Percentiles rank a stretch among this genome's conserved stretches.
phyloP scores from a whole-genome alignment of 1,284 basidiomycete species.

The Ustilago trichophora region DNA sequence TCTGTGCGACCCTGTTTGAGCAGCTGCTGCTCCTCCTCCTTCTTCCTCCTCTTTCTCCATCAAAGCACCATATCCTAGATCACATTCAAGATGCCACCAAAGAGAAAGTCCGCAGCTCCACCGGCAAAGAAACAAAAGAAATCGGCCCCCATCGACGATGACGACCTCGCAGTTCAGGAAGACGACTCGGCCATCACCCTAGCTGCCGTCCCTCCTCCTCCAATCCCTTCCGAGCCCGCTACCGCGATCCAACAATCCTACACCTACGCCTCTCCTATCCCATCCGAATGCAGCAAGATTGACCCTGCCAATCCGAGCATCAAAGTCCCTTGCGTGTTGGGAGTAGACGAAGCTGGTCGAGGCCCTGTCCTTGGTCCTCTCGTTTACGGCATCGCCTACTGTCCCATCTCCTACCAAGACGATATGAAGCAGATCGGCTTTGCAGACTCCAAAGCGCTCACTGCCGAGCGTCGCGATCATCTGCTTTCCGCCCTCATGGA shows the following conservation, averaged over 20 bases:
- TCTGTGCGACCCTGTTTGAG: too few relatives aligned
- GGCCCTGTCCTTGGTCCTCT: constrained; percentile 91
- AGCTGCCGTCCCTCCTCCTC: constrained; percentile 17
- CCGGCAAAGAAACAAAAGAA: constrained; percentile 8
- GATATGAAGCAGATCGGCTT: constrained; percentile 82
- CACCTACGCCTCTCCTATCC: constrained; percentile 37
- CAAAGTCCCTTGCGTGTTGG: constrained; percentile 70
- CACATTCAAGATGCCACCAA: constrained; percentile 15
- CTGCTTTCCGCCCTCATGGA: constrained; percentile 63
- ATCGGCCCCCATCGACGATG: neutral
- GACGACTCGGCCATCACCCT: constrained; percentile 1
- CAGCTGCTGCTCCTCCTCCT: too few relatives aligned
- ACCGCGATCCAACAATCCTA: constrained; percentile 34
- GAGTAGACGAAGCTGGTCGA: constrained; percentile 95
- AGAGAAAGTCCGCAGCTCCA: constrained; percentile 9
- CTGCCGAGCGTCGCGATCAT: constrained; percentile 69
- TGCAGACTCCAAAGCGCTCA: constrained; percentile 93
- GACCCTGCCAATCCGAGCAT: constrained; percentile 18
- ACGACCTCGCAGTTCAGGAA: constrained; percentile 2
- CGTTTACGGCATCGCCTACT: constrained; percentile 95
- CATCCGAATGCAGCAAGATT: constrained; percentile 25
- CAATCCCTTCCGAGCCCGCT: constrained; percentile 40
- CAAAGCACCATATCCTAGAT: too few relatives aligned
- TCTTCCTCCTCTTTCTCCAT: neutral
- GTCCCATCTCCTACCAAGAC: constrained; percentile 80